Evolutionary conservation across 31 red algal species (phyloP).

Genomic region (Bonnemaisonia californica): DNA sequence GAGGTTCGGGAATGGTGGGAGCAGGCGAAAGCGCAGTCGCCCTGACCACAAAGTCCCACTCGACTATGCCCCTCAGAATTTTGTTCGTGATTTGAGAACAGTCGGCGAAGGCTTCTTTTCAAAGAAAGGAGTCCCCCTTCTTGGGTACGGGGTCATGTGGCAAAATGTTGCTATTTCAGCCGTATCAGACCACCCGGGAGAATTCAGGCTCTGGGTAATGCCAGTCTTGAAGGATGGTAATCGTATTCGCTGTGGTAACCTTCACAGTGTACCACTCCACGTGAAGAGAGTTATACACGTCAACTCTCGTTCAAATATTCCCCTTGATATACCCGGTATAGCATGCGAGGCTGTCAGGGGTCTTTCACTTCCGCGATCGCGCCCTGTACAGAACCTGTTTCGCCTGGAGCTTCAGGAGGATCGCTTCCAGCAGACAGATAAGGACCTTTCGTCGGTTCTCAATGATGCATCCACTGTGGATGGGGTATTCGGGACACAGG

Average conservation of each 20-base stretch:
- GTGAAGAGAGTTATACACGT: conserved; percentile 57
- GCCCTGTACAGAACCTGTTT: conserved; percentile 58
- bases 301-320: conserved; percentile 34
- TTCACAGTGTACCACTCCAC: conserved; percentile 62
- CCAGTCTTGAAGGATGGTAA: conserved; percentile 48
- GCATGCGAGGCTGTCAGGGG: conserved; percentile 35
- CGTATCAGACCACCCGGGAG: conserved; percentile 46
- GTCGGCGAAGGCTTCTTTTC: conserved; percentile 31
- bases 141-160: conserved; percentile 64
- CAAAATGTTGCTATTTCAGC: conserved; percentile 67
- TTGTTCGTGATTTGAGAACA: conserved; percentile 42
- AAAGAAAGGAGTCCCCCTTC: conserved; percentile 48
- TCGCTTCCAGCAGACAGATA: conserved; percentile 52
- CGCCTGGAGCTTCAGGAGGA: conserved; percentile 72
- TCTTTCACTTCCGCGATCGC: conserved; percentile 65
- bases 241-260: conserved; percentile 41
- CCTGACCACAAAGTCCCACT: neutral
- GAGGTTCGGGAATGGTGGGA: conserved; percentile 14
- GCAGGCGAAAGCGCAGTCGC: neutral
- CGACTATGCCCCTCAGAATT: conserved; percentile 58
- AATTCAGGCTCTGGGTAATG: conserved; percentile 79
- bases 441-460: conserved; percentile 58
- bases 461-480: conserved; percentile 56
- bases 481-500: conserved; percentile 81
- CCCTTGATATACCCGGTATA: conserved; percentile 66